phyloP scores from a whole-genome alignment of 495 filamentous ascomycete genomes.

The Penicillium canariense region DNA sequence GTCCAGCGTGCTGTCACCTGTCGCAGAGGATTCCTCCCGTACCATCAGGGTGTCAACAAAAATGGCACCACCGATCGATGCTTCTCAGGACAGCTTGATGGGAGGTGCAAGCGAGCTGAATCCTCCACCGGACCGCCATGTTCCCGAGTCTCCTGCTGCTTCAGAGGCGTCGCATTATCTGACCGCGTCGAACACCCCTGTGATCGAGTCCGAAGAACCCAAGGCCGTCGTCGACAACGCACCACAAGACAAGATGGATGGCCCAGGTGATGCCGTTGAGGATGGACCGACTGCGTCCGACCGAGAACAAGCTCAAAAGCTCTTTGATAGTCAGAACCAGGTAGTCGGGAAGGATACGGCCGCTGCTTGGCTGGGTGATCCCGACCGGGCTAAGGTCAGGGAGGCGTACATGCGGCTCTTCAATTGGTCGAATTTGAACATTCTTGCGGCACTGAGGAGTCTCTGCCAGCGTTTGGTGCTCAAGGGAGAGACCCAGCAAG shows the following conservation, averaged over 20 bases:
- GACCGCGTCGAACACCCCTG: conserved; percentile 46
- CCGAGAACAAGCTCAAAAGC: conserved; percentile 69
- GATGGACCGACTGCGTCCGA: conserved; percentile 54
- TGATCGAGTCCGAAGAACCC: conserved; percentile 33
- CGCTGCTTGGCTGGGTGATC: conserved; percentile 83
- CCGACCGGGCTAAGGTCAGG: conserved; percentile 62
- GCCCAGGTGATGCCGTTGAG: conserved; percentile 23
- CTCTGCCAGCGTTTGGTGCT: conserved; percentile 82
- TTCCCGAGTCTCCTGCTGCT: conserved; percentile 32
- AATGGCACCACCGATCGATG: conserved; percentile 16
- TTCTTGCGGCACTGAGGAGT: conserved; percentile 72
- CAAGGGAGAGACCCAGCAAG: conserved; percentile 92
- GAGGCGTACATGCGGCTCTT: conserved; percentile 91
- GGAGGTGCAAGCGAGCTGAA: conserved; percentile 25
- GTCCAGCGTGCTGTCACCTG: conserved; percentile 28
- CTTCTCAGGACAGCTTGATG: conserved; percentile 20
- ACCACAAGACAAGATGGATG: conserved; percentile 18
- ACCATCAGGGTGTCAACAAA: conserved; percentile 17
- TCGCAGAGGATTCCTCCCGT: conserved; percentile 33
- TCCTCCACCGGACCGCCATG: conserved; percentile 18
- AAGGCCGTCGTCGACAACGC: conserved; percentile 8
- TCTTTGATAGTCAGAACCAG: conserved; percentile 84
- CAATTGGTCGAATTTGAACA: conserved; percentile 79
- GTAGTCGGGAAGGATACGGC: conserved; percentile 73
- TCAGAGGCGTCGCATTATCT: conserved; percentile 47